Percentiles rank a stretch among this genome's conserved stretches.
Conservation (phyloP, 495 filamentous ascomycete genomes). For the Corynascus novoguineensis region DNA sequence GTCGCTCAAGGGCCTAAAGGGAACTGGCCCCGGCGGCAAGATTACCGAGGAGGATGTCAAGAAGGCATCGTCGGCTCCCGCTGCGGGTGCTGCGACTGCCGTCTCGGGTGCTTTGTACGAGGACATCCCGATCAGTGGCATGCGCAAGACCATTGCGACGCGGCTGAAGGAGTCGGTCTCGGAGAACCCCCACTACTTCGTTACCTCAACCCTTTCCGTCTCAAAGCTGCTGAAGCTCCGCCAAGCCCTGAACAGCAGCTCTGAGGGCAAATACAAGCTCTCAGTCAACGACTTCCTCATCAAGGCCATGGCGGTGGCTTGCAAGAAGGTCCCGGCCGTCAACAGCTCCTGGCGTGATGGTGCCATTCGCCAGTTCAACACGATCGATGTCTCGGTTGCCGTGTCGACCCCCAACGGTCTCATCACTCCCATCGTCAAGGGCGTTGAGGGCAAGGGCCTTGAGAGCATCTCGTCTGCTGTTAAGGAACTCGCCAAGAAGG, state of each 20-base stretch:
- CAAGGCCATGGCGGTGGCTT: conserved; percentile 87
- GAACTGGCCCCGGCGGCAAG: conserved; percentile 76
- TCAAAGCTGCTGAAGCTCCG: conserved; percentile 93
- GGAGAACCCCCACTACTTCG: conserved; percentile 98
- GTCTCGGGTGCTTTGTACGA: conserved; percentile 64
- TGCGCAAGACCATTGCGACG: conserved; percentile 96
- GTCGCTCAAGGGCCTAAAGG: conserved; percentile 72
- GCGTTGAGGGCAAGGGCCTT: conserved; percentile 76
- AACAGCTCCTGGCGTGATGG: conserved; percentile 93
- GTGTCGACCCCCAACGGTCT: conserved; percentile 91
- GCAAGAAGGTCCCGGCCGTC: conserved; percentile 87
- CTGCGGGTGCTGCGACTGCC: conserved; percentile 37
- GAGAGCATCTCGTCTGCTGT: conserved; percentile 79
- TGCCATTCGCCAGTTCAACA: conserved; percentile 86
- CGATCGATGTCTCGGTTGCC: conserved; percentile 86
- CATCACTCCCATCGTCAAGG: conserved; percentile 95
- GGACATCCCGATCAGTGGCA: conserved; percentile 78
- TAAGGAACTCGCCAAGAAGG: conserved; percentile 95
- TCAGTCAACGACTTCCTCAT: conserved; percentile 99
- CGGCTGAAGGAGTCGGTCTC: conserved; percentile 83
- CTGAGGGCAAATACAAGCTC: conserved; percentile 94
- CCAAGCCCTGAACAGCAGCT: conserved; percentile 80
- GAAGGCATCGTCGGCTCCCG: conserved; percentile 51
- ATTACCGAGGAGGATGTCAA: conserved; percentile 92
- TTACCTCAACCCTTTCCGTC: conserved; percentile 80